These are phyloP conservation scores for Ceriops tagal DNA, from an alignment of 345 rosid genomes.

Conservation along the genomic window DNA sequence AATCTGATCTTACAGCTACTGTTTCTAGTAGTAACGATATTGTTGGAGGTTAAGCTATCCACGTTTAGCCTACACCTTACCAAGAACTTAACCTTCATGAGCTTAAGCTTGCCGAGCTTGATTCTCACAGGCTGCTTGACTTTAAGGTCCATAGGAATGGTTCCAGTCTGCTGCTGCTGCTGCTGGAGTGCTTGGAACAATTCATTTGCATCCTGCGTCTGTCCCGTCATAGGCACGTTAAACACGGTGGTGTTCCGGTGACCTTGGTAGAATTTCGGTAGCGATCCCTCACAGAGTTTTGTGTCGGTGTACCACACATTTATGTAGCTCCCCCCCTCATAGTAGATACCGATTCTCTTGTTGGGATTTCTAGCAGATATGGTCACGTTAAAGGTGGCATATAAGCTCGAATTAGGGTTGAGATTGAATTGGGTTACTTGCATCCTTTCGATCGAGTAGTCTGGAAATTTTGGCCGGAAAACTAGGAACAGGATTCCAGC, in stretches of 20 bases:
- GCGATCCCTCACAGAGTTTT: slow-evolving; percentile 56
- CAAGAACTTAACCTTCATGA: slow-evolving; percentile 53
- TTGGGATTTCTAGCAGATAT: slow-evolving; percentile 73
- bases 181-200: slow-evolving; percentile 37
- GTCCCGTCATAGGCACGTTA: slow-evolving; percentile 49
- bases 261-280: slow-evolving; percentile 93
- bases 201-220: slow-evolving; percentile 43
- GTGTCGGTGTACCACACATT: slow-evolving; percentile 51
- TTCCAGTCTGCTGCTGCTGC: slow-evolving; percentile 46
- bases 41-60: slow-evolving; percentile 41
- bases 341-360: slow-evolving; percentile 70
- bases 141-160: slow-evolving; percentile 54
- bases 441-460: slow-evolving; percentile 55
- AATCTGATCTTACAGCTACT: slow-evolving; percentile 66
- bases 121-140: slow-evolving; percentile 78
- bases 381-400: slow-evolving; percentile 53
- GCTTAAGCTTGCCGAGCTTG: slow-evolving; percentile 68
- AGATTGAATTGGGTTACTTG: slow-evolving; percentile 48
- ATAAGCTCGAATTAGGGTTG: slow-evolving; percentile 40
- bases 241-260: slow-evolving; percentile 73
- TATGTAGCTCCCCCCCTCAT: slow-evolving; percentile 74
- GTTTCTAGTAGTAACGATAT: slow-evolving; percentile 40
- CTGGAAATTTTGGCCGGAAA: slow-evolving; percentile 75
- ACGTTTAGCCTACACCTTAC: slow-evolving; percentile 61
- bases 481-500: slow-evolving; percentile 62